Percentiles rank a stretch among this genome's conserved stretches.
Conservation (phyloP, 768 basidiomycete species). For the Asterophora parasitica region DNA sequence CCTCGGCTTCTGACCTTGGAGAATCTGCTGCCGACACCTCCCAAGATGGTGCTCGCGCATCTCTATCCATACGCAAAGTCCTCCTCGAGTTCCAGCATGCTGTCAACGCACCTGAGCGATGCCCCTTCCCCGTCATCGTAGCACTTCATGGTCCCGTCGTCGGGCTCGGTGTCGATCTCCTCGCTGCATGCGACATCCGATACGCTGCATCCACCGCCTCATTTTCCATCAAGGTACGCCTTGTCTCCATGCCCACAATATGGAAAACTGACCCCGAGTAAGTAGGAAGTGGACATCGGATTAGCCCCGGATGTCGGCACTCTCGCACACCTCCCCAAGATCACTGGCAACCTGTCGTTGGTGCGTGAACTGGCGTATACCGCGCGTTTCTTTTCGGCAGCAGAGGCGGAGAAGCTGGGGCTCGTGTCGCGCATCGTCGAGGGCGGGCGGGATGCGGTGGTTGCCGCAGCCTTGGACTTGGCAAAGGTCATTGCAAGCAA, state of each 20-base stretch:
- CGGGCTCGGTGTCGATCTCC: slow-evolving; percentile 78
- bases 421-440: slow-evolving; percentile 68
- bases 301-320: slow-evolving; percentile 88
- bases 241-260: not conserved
- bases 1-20: slow-evolving; percentile 24
- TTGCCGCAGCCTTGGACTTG: slow-evolving; percentile 58
- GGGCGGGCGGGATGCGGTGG: slow-evolving; percentile 64
- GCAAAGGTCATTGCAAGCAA: slow-evolving; percentile 66
- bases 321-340: slow-evolving; percentile 75
- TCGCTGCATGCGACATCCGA: slow-evolving; percentile 72
- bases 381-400: slow-evolving; percentile 60
- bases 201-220: slow-evolving; percentile 56
- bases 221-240: slow-evolving; percentile 70
- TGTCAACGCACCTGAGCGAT: slow-evolving; percentile 63
- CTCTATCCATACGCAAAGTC: slow-evolving; percentile 42
- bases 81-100: slow-evolving; percentile 63
- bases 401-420: slow-evolving; percentile 65
- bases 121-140: slow-evolving; percentile 76
- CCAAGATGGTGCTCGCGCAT: slow-evolving; percentile 49
- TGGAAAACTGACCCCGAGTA: slow-evolving; percentile 41
- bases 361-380: slow-evolving; percentile 76
- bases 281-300: slow-evolving; percentile 80
- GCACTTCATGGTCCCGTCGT: slow-evolving; percentile 73
- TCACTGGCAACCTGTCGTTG: slow-evolving; percentile 69
- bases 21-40: slow-evolving; percentile 17